Evolutionary conservation across 495 filamentous ascomycete genomes (phyloP).

Genomic region (Neurospora sp.): DNA sequence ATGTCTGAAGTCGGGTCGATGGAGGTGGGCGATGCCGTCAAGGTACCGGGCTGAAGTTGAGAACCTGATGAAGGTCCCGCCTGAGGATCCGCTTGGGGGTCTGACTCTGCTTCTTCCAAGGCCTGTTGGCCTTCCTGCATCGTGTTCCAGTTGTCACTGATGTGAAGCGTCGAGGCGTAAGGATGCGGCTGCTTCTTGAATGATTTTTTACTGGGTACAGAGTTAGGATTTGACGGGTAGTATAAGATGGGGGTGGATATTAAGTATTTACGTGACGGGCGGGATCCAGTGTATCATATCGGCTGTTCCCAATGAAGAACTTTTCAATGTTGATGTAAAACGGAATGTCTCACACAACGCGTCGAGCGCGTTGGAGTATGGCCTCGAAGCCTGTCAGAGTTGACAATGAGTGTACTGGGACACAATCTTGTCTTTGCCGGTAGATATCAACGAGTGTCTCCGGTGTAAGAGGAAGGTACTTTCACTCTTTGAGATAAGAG

Average conservation of each 20-base stretch:
- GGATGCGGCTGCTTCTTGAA: background rate
- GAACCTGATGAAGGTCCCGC: background rate
- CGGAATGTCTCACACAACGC: background rate
- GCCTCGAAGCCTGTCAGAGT: background rate
- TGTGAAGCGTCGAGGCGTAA: background rate
- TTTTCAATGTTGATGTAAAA: background rate
- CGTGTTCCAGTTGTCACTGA: background rate
- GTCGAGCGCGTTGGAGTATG: background rate
- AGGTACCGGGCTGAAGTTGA: background rate
- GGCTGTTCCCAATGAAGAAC: background rate
- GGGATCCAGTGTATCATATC: background rate
- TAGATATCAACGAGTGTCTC: background rate
- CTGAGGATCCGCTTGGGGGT: background rate
- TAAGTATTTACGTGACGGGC: background rate
- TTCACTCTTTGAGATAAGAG: background rate
- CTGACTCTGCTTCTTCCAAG: background rate
- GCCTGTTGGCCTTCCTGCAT: background rate
- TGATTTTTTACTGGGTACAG: background rate
- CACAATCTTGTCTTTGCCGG: background rate
- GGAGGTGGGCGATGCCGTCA: slow-evolving; percentile 13
- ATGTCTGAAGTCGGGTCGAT: slow-evolving; percentile 2
- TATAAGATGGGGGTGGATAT: background rate
- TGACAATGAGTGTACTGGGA: background rate
- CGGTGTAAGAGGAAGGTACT: background rate
- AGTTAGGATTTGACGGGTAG: background rate